Evolutionary conservation across 2,329 filamentous ascomycete species (phyloP), one percentile per base, ranked within the genome.

Genomic region (Massarina eburnea): DNA sequence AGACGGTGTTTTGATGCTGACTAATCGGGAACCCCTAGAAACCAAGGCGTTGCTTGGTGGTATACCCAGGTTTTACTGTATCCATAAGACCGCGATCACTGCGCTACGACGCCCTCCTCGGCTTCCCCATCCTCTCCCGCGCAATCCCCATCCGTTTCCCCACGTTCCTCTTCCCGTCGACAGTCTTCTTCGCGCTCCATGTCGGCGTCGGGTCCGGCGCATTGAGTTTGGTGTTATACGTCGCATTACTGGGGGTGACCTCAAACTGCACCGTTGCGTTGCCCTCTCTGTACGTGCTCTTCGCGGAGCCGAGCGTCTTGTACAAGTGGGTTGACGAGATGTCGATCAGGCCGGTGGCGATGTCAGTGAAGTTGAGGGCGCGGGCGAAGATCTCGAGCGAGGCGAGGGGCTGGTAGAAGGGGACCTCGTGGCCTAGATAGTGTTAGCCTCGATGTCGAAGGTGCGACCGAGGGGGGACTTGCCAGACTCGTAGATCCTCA

Each of bases 351-450:
- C 80, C 80, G 2, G 76, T 79, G 18, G 75, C 76, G 43, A 84
- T 70, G 43, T 82, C 78, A 17, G 68, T 59, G n/a, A 75, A 71
- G 9, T 58, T 54, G 45, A 81, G 64, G 9, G 73, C 73, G 10
- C 79, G 72, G 61, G 75, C 67, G 51, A 81, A 79, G 48, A 80
- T 68, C 49, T 74, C 73, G 10, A 80, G 63, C 7, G 77, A 63
- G 10, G 71, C 74, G 24, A 76, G 64, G 3, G 73, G 80, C 57
- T 81, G 79, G 59, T 81, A 81, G 59, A 80, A 80, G 0, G 78
- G 79, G 1, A 78, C 75, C 57, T 76, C 72, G 43, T 78, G 76
- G 3, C 35, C 35, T 26, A 17, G 9, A 18, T 8, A 14, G 7
- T 29, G 12, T 35, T 17, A 20, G 17, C 17, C 10, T 35, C 15